Evolutionary conservation across 75 land plant species (phyloP), one percentile per base, ranked within the genome.

Genomic region (Isoetes taiwanensis): DNA sequence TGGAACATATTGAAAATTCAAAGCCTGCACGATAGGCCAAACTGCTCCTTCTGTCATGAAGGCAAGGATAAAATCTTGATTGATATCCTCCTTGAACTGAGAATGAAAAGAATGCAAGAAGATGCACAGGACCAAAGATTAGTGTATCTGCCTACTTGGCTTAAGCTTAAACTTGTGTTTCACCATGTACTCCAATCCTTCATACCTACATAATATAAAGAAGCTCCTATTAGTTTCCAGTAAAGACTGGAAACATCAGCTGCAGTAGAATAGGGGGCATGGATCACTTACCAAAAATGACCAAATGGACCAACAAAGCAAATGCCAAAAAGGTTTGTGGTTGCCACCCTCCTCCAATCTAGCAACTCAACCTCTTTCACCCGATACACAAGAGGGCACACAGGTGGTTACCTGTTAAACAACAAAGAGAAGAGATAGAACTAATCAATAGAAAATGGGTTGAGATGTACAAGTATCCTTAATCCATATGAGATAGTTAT

Each of bases 231-330:
- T 24, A 54, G 25, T 5, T 5, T 16, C 14, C 14, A n/a, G 27
- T 3, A 54, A 20, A 54, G 30, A 28, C 3, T 24, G 5, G 24
- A 31, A 54, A 20, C 16, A 9, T 46, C 16, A 6, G 24, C 31
- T 28, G 30, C 3, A 23, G 14, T 33, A 19, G n/a, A 19, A 17
- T 17, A 8, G 8, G 9, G 20, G 16, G 2, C 2, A 38, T n/a
- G 41, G 26, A 1, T 9, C 24, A 24, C 75, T 19, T 50, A 93
- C 98, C 98, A 93, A 56, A 64, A 72, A 61, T 93, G 89, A 31
- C 98, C 98, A 43, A 93, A 70, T 10, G 98, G 98, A 54, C 96
- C 98, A 64, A 87, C 95, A 66, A 93, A 93, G 34, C 75, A 79
- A 54, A 88, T 65, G 4, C 98, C 98, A 74, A 93, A 93, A 63